These are phyloP conservation scores for Stereum hirsutum DNA, from an alignment of 1,284 basidiomycete species.

Conservation along the genomic window DNA sequence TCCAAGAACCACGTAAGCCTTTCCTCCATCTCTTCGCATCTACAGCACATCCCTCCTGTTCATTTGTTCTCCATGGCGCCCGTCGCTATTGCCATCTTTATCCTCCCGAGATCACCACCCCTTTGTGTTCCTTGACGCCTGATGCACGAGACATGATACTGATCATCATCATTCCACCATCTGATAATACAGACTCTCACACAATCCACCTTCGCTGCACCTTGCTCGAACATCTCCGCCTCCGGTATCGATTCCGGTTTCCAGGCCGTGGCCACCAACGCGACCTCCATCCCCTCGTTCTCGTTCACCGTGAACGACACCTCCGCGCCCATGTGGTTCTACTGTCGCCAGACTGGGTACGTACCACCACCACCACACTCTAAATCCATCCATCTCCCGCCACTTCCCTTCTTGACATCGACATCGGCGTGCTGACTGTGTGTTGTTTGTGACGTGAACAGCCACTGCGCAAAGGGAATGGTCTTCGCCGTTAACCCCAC, in stretches of 20 bases:
- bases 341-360: conserved; percentile 24
- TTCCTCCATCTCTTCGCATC: too few relatives aligned
- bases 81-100: neutral
- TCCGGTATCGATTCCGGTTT: conserved; percentile 35
- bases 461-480: conserved; percentile 27
- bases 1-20: conserved; percentile 28
- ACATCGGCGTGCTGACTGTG: too few relatives aligned
- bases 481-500: conserved; percentile 42
- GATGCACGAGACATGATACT: too few relatives aligned
- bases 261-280: conserved; percentile 21
- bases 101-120: too few relatives aligned
- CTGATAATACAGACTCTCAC: conserved; percentile 34
- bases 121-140: too few relatives aligned
- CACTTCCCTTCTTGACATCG: neutral
- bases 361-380: neutral
- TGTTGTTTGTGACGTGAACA: too few relatives aligned
- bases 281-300: conserved; percentile 22
- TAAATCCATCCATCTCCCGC: neutral
- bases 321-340: conserved; percentile 29
- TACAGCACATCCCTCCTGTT: neutral
- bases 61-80: neutral
- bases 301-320: conserved; percentile 27
- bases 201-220: conserved; percentile 46
- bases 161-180: neutral
- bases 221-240: conserved; percentile 25